Conservation (phyloP, 2,329 filamentous ascomycete genomes). For the Xylaria sp. region DNA sequence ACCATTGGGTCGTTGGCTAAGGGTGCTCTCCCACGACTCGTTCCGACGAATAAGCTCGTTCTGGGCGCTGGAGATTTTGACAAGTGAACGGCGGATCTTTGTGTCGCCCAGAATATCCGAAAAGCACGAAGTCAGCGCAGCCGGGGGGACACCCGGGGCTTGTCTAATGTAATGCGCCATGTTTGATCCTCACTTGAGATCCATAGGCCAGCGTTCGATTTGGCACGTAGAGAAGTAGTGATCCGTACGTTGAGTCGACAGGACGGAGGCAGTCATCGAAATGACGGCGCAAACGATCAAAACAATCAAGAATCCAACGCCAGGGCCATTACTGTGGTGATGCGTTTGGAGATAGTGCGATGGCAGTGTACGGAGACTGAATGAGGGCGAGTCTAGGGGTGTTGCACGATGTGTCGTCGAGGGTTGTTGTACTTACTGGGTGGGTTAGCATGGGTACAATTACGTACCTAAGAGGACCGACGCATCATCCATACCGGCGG, state of each 20-base stretch:
- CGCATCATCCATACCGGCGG: neutral
- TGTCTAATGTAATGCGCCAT: conserved; percentile 17
- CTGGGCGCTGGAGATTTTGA: conserved; percentile 46
- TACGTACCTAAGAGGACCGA: neutral
- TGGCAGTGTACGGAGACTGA: too few species aligned
- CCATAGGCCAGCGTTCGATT: neutral
- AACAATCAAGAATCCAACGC: too few species aligned
- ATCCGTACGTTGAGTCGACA: neutral
- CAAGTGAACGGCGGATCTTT: conserved; percentile 37
- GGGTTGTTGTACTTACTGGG: neutral
- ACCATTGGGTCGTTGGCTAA: conserved; percentile 19
- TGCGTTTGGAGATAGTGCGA: too few species aligned
- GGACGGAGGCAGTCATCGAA: neutral
- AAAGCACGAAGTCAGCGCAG: conserved; percentile 16
- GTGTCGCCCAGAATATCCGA: conserved; percentile 28
- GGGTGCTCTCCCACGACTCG: conserved; percentile 35
- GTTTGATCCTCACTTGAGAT: neutral
- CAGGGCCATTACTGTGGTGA: too few species aligned
- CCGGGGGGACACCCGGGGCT: conserved; percentile 1
- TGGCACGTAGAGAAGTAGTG: neutral
- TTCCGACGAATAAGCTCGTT: conserved; percentile 40
- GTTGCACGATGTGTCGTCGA: neutral
- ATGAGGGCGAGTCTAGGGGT: too few species aligned
- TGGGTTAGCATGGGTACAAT: neutral
- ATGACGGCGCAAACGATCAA: too few species aligned